Evolutionary conservation across 331 rosid genomes (phyloP).

Genomic region (Acacia pycnantha): DNA sequence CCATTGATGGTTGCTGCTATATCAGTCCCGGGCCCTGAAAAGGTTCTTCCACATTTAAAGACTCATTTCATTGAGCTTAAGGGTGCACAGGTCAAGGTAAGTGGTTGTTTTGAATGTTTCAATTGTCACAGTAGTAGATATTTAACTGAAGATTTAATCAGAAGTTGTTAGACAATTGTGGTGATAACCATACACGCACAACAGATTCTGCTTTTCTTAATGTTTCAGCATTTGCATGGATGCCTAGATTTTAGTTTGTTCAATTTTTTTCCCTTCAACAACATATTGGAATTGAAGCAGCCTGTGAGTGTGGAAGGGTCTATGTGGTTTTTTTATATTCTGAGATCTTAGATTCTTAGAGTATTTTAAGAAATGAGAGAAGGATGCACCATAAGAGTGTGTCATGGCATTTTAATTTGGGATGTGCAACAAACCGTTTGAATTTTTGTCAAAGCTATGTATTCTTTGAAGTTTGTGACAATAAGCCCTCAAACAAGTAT

Average conservation of each 20-base stretch:
- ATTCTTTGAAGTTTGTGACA: not conserved
- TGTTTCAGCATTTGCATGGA: not conserved
- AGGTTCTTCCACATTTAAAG: constrained; percentile 1
- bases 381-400: not conserved
- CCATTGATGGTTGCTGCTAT: constrained; percentile 20
- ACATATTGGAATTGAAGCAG: not conserved
- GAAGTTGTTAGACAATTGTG: not conserved
- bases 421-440: not conserved
- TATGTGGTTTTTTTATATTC: not conserved
- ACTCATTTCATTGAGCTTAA: constrained; percentile 15
- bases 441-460: not conserved
- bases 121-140: not conserved
- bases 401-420: not conserved
- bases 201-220: not conserved
- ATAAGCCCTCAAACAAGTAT: not conserved
- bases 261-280: constrained; percentile 4
- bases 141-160: not conserved
- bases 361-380: not conserved
- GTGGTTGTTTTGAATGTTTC: not conserved
- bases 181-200: not conserved
- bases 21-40: constrained; percentile 19
- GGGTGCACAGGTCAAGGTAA: constrained; percentile 20
- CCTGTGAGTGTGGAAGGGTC: not conserved
- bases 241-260: not conserved
- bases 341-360: no score